These are phyloP conservation scores for Vaccinium macrocarpon DNA, from an alignment of 148 eudicot genomes.

Conservation along the genomic window DNA sequence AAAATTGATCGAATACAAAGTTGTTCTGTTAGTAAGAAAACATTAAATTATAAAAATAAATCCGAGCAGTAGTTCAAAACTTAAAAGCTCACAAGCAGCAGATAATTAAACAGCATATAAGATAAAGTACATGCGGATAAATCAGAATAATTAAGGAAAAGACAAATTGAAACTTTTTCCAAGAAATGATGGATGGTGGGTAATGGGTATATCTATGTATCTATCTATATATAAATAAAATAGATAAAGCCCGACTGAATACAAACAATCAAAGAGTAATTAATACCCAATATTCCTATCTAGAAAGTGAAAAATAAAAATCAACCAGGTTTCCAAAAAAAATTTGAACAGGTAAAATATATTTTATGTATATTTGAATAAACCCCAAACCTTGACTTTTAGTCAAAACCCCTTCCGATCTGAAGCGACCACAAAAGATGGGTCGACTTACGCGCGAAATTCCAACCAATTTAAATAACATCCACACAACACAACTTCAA, in stretches of 20 bases:
- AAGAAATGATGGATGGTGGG: constrained; percentile 21
- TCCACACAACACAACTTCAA: constrained; percentile 5
- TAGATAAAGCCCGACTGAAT: constrained; percentile 12
- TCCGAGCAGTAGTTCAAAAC: background rate
- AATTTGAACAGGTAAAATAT: constrained; percentile 14
- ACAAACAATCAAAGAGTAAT: constrained; percentile 22
- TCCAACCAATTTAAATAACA: constrained; percentile 28
- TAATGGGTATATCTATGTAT: background rate
- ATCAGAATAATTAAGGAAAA: constrained; percentile 30
- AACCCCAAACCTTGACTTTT: constrained; percentile 21
- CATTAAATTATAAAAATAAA: background rate
- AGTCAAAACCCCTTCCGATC: constrained; percentile 37
- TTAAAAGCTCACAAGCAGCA: constrained; percentile 10
- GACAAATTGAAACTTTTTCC: constrained; percentile 46
- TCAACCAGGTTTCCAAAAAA: constrained; percentile 10
- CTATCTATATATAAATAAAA: background rate
- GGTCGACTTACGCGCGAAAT: constrained; percentile 48
- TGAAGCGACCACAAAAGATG: constrained; percentile 22
- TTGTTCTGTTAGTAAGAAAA: constrained; percentile 2
- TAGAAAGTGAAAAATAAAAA: constrained; percentile 13
- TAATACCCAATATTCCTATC: background rate
- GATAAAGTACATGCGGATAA: constrained; percentile 21
- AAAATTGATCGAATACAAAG: constrained; percentile 25
- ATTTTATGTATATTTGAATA: background rate
- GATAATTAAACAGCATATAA: constrained; percentile 17